These are phyloP conservation scores for Annulohypoxylon stygium DNA, from an alignment of 495 filamentous ascomycete species.

Conservation along the genomic window DNA sequence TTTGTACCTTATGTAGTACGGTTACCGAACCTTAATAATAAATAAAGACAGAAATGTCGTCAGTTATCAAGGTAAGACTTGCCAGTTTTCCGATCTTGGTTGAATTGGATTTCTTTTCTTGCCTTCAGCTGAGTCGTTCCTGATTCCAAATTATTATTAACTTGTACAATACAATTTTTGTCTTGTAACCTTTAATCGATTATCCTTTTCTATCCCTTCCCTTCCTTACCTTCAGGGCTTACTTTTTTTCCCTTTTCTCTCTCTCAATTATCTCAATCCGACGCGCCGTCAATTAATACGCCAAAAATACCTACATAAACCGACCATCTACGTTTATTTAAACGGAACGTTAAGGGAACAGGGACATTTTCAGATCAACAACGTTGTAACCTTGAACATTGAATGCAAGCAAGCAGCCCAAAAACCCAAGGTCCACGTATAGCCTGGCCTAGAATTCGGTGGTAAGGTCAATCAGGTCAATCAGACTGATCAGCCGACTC, in stretches of 20 bases:
- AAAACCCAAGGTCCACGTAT: conserved; percentile 29
- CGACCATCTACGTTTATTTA: not conserved
- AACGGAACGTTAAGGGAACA: conserved; percentile 14
- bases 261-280: not conserved
- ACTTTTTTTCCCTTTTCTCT: not conserved
- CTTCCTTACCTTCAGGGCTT: not conserved
- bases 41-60: conserved; percentile 41
- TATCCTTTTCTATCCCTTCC: conserved; percentile 12
- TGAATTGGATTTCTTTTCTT: conserved; percentile 24
- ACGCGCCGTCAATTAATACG: not conserved
- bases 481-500: conserved; percentile 44
- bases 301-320: not conserved
- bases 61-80: conserved; percentile 40
- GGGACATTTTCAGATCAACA: not conserved
- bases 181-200: conserved; percentile 10
- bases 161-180: conserved; percentile 30
- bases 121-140: conserved; percentile 28
- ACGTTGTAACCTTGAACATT: conserved; percentile 1
- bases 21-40: conserved; percentile 40
- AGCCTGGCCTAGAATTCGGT: conserved; percentile 42
- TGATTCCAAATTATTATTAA: conserved; percentile 13
- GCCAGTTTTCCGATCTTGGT: conserved; percentile 33
- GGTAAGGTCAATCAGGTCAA: conserved; percentile 20
- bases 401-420: conserved; percentile 33
- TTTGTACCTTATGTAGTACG: conserved; percentile 34